These are phyloP conservation scores for Penicillium longicatenatum DNA, from an alignment of 495 filamentous ascomycete species.

Conservation along the genomic window DNA sequence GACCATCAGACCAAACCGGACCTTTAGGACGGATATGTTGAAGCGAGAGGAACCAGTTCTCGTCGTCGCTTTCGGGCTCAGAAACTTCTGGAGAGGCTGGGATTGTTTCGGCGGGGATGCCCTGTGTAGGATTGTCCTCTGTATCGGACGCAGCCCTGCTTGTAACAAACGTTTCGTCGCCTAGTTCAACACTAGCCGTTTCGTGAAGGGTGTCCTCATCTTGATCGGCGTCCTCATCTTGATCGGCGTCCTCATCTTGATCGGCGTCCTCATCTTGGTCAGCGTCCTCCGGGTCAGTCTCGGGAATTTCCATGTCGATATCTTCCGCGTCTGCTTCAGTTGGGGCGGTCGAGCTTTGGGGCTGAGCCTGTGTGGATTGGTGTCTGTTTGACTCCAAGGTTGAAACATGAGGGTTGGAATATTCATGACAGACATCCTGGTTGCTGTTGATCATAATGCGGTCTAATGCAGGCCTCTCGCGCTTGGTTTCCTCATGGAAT, in stretches of 20 bases:
- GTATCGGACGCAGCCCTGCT: background rate
- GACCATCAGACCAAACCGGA: slow-evolving; percentile 38
- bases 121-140: background rate
- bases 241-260: slow-evolving; percentile 10
- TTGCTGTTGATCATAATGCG: background rate
- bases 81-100: background rate
- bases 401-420: background rate
- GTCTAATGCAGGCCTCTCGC: background rate
- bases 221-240: slow-evolving; percentile 17
- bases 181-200: slow-evolving; percentile 47
- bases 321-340: background rate
- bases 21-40: slow-evolving; percentile 25
- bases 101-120: background rate
- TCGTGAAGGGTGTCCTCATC: slow-evolving; percentile 32
- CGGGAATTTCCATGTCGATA: slow-evolving; percentile 12
- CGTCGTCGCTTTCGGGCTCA: slow-evolving; percentile 22
- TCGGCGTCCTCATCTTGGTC: slow-evolving; percentile 26
- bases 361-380: background rate
- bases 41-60: slow-evolving; percentile 43
- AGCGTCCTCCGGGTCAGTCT: slow-evolving; percentile 13
- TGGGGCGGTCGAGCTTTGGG: background rate
- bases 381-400: background rate
- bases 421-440: background rate
- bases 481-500: slow-evolving; percentile 11
- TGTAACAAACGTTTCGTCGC: slow-evolving; percentile 30